Evolutionary conservation across 768 basidiomycete species (phyloP).

Genomic region (Russula foetens): DNA sequence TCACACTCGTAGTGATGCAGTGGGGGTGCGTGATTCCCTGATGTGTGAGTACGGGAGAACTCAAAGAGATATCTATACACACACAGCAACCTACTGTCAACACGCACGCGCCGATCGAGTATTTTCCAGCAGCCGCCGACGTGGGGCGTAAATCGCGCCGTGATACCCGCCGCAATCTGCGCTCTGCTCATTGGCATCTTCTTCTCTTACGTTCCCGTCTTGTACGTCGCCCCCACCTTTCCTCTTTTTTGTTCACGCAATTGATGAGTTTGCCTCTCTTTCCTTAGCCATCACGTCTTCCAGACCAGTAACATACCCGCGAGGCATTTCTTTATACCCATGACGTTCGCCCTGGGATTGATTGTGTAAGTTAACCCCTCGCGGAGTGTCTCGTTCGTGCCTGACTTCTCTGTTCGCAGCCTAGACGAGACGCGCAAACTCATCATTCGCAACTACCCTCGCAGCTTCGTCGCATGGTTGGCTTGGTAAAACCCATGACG

Average conservation of each 20-base stretch:
- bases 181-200: conserved; percentile 39
- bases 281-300: conserved; percentile 38
- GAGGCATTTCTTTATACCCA: conserved; percentile 44
- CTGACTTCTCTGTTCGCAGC: neutral
- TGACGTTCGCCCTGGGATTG: conserved; percentile 33
- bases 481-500: conserved; percentile 16
- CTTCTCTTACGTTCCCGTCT: conserved; percentile 36
- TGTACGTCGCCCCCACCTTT: conserved; percentile 20
- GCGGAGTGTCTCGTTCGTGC: neutral
- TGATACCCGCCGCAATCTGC: conserved; percentile 38
- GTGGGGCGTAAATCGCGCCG: conserved; percentile 31
- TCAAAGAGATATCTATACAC: neutral
- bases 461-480: conserved; percentile 10
- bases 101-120: conserved; percentile 45
- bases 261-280: neutral
- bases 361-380: conserved; percentile 18
- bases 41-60: neutral
- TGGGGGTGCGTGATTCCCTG: conserved; percentile 30
- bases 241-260: neutral
- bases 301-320: conserved; percentile 37
- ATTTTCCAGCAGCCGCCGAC: conserved; percentile 48
- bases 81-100: conserved; percentile 39
- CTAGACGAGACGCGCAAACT: conserved; percentile 18
- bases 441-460: conserved; percentile 11
- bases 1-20: conserved; percentile 50